Conservation (phyloP, 345 rosid species). For the Lenwebbia sp. region DNA sequence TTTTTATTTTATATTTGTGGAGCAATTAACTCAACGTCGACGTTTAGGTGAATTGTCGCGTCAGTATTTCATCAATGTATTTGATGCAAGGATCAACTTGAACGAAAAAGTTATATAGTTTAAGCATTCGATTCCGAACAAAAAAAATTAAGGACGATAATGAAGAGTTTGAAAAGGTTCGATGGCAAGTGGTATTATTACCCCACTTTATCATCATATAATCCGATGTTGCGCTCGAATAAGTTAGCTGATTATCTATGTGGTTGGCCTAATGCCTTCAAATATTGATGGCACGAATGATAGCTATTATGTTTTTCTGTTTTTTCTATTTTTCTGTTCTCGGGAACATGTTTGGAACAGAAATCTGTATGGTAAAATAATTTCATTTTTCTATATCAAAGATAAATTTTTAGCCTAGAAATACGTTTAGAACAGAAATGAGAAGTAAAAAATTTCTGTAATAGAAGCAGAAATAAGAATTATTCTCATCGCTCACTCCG, state of each 20-base stretch:
- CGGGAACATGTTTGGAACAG: too few species aligned
- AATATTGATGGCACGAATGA: neutral
- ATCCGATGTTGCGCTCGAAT: neutral
- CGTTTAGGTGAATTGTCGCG: neutral
- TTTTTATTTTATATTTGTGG: neutral
- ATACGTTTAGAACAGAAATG: too few species aligned
- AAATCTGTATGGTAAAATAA: too few species aligned
- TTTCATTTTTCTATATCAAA: too few species aligned
- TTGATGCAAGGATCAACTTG: neutral
- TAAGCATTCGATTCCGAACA: neutral
- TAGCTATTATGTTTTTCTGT: too few species aligned
- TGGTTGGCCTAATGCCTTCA: neutral
- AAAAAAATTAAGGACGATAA: neutral
- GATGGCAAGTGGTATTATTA: neutral
- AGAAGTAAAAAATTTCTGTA: too few species aligned
- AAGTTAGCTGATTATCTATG: neutral
- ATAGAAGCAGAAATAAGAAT: too few species aligned
- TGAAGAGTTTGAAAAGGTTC: neutral
- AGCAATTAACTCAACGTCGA: neutral
- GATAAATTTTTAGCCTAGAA: too few species aligned
- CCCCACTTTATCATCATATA: neutral
- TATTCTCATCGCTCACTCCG: too few species aligned
- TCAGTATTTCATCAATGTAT: neutral
- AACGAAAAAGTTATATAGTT: neutral
- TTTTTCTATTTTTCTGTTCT: too few species aligned